Evolutionary conservation across 768 basidiomycete genomes (phyloP).

Genomic region (Holtermannia corniformis): DNA sequence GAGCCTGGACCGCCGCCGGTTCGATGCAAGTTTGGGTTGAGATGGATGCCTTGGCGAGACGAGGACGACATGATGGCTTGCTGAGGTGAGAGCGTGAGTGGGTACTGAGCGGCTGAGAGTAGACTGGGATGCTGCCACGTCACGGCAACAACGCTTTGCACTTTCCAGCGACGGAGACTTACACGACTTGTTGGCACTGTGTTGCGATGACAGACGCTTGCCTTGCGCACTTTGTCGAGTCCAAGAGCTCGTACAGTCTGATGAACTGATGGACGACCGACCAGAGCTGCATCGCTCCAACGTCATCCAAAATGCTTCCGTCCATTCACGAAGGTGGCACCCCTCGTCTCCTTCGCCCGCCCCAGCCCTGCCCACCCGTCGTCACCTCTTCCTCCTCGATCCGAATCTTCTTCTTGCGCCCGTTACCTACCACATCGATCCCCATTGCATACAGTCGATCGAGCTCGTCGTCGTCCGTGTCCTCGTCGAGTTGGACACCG

Average conservation of each 20-base stretch:
- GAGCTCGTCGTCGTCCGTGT: constrained; percentile 30
- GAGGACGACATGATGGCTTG: constrained; percentile 16
- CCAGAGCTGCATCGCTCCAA: too few species aligned
- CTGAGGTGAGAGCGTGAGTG: too few species aligned
- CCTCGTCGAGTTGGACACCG: constrained; percentile 6
- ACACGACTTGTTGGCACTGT: constrained; percentile 8
- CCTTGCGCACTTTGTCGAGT: too few species aligned
- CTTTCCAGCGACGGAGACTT: not conserved
- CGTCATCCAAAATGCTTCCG: constrained; percentile 5
- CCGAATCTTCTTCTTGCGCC: constrained; percentile 12
- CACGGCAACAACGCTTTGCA: too few species aligned
- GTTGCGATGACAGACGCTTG: too few species aligned
- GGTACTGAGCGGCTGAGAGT: too few species aligned
- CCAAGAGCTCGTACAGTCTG: too few species aligned
- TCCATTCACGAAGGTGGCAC: constrained; percentile 4
- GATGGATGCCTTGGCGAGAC: constrained; percentile 36
- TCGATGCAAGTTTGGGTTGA: constrained; percentile 32
- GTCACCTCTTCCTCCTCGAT: constrained; percentile 31
- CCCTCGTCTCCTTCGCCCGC: constrained; percentile 27
- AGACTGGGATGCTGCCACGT: too few species aligned
- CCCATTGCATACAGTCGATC: constrained; percentile 35
- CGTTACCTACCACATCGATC: constrained; percentile 13
- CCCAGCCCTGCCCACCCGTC: constrained; percentile 31
- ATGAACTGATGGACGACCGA: too few species aligned
- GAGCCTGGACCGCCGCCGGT: constrained; percentile 1